Evolutionary conservation across 1,139 yeast species (phyloP), one percentile per base, ranked within the genome.

Genomic region (Blastobotrys buckinghamii): DNA sequence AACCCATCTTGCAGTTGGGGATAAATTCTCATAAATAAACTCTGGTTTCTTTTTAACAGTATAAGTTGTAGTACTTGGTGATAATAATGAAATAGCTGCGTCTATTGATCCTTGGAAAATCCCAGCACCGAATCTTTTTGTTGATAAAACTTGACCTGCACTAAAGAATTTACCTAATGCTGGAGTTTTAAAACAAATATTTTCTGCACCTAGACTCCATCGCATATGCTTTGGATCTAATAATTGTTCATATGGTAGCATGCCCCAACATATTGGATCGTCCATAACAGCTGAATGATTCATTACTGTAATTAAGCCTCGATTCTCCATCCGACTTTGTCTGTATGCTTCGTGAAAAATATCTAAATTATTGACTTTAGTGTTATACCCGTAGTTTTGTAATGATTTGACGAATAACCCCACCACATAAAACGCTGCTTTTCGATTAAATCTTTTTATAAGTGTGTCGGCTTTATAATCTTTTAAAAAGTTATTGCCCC

Each of bases 141-240:
- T 87, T 0, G 95, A 80, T 54, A 92, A 71, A 16, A 89, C 84
- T 66, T 90, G 90, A 2, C 98, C 98, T 51, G 88, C 69, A 36
- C 89, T 81, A 70, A 92, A 92, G 62, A 88, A 90, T 33, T 52
- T 48, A 19, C 60, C 42, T 8, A 60, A 50, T 5, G 57, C 39
- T 35, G 33, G 26, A 46, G 56, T 56, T 26, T 81, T 78, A 65
- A 92, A 92, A 63, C 97, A 90, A 34, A 92, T 80, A 63, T 92
- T 90, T 50, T 84, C 81, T 8, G 98, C 97, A 0, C 96, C 98
- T 54, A 92, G 73, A 6, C 96, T 90, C 97, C 97, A 92, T 59
- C 98, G 73, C 49, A 89, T 78, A 50, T 80, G 77, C 54, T 82
- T 84, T 15, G 86, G 70, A 52, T 82, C 78, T 19, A 71, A 67